Evolutionary conservation across 345 rosid genomes (phyloP), one percentile per base, ranked within the genome.

Genomic region (Limnanthes douglasii): DNA sequence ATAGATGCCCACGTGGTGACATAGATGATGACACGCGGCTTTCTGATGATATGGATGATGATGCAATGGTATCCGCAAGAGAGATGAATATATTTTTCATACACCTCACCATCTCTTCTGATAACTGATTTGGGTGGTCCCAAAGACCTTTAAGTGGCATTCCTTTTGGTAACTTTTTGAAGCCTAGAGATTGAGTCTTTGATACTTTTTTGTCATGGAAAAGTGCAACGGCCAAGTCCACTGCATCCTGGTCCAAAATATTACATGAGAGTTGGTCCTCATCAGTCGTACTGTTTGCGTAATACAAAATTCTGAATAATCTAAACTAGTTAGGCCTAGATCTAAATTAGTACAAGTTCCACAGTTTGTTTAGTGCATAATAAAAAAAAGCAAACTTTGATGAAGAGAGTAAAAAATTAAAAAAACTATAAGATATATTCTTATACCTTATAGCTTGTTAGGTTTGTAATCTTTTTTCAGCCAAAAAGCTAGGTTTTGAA

Each of bases 31-130:
- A 60, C 9, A 73, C 75, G 65, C 70, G 67, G 45, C 67, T 73
- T 18, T 64, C 57, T 11, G 41, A 25, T 12, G 72, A 61, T 26
- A 66, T 60, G 46, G 69, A 66, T 30, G 90, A 59, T 32, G 73
- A 66, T 33, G 50, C 45, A 18, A 74, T 70, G 19, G 80, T 63
- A 60, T 78, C 95, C 20, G 84, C 75, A 37, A 88, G 79, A 46
- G 78, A 88, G 46, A 79, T 52, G 54, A 68, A 86, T 49, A 86
- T 78, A 37, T 86, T 68, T 66, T 75, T 75, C 97, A 86, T 86
- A 66, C 93, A 86, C 49, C 69, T 54, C 29, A 82, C 86, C 93
- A 86, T 86, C 60, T 82, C 82, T 61, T 86, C 88, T 2, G 93
- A 76, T 31, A 88, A 52, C 46, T 43, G 64, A 54, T 79, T 83